Conservation (phyloP, 257 asterid species). For the Fraxinus excelsior region DNA sequence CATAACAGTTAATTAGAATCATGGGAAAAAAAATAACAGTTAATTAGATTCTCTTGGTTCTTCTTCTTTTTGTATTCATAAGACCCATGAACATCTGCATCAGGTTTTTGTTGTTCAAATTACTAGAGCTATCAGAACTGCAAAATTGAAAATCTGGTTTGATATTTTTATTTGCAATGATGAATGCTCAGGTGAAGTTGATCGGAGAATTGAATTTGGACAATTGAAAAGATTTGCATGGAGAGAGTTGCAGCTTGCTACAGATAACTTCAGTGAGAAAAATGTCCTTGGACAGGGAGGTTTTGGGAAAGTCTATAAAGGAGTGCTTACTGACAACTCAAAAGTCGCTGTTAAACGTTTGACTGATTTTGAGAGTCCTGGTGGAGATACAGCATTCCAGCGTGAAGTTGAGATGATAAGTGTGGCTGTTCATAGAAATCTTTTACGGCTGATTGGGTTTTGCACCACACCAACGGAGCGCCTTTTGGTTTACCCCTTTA, state of each 20-base stretch:
- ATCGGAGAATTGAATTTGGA: constrained; percentile 86
- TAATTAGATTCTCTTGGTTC: neutral
- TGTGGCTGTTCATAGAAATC: constrained; percentile 95
- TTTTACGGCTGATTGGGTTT: constrained; percentile 79
- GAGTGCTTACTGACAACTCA: constrained; percentile 71
- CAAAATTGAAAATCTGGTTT: neutral
- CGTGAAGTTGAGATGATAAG: constrained; percentile 99
- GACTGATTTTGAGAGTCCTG: constrained; percentile 88
- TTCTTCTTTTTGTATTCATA: neutral
- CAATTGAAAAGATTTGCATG: constrained; percentile 88
- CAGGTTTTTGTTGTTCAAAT: neutral
- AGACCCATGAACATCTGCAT: neutral
- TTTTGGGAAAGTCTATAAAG: constrained; percentile 93
- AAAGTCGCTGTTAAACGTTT: constrained; percentile 92
- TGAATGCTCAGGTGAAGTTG: constrained; percentile 74
- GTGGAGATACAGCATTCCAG: constrained; percentile 92
- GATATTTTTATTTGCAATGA: neutral
- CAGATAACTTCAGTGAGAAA: constrained; percentile 83
- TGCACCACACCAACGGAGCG: constrained; percentile 96
- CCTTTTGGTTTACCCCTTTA: constrained; percentile 84
- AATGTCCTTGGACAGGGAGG: constrained; percentile 97
- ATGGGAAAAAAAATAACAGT: neutral
- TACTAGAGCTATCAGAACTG: constrained; percentile 8
- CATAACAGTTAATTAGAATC: neutral
- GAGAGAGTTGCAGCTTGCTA: constrained; percentile 92